phyloP scores from a whole-genome alignment of 805 yeast genomes.

The Scheffersomyces stipitis region DNA sequence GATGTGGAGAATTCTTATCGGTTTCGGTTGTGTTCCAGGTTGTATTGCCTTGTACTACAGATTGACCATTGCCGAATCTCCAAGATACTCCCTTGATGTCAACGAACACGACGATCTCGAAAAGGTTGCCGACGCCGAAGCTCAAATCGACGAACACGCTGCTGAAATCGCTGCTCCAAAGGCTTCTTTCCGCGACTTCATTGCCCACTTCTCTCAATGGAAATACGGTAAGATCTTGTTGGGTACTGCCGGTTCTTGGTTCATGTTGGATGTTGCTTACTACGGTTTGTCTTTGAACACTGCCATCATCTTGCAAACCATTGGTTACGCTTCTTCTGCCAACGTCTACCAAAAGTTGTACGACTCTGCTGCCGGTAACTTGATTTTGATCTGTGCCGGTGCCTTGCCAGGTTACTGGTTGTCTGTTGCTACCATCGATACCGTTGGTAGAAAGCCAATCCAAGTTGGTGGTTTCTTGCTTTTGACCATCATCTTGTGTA shows the following conservation, averaged over 20 bases:
- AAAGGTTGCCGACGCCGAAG: conserved; percentile 53
- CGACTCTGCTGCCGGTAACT: conserved; percentile 86
- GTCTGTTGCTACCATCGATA: conserved; percentile 76
- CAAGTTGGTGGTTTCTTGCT: conserved; percentile 75
- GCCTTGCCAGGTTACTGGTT: conserved; percentile 93
- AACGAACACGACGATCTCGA: conserved; percentile 55
- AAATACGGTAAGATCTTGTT: conserved; percentile 77
- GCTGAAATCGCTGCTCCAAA: conserved; percentile 60
- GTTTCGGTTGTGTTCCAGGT: conserved; percentile 92
- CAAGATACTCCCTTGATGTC: conserved; percentile 85
- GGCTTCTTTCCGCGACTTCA: conserved; percentile 78
- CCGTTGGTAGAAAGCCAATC: conserved; percentile 79
- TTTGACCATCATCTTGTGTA: conserved; percentile 71
- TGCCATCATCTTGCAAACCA: conserved; percentile 73
- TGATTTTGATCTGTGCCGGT: conserved; percentile 93
- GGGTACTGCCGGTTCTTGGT: conserved; percentile 94
- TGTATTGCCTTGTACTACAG: conserved; percentile 81
- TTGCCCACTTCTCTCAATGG: conserved; percentile 78
- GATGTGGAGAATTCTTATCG: conserved; percentile 91
- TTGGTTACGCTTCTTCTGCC: conserved; percentile 74
- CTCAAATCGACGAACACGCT: conserved; percentile 37
- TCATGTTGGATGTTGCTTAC: conserved; percentile 84
- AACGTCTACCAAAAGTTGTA: conserved; percentile 71
- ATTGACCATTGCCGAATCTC: conserved; percentile 92
- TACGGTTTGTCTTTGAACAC: conserved; percentile 87